Conservation (phyloP, 2,329 filamentous ascomycete species). For the Tolypocladium pustulatum region DNA sequence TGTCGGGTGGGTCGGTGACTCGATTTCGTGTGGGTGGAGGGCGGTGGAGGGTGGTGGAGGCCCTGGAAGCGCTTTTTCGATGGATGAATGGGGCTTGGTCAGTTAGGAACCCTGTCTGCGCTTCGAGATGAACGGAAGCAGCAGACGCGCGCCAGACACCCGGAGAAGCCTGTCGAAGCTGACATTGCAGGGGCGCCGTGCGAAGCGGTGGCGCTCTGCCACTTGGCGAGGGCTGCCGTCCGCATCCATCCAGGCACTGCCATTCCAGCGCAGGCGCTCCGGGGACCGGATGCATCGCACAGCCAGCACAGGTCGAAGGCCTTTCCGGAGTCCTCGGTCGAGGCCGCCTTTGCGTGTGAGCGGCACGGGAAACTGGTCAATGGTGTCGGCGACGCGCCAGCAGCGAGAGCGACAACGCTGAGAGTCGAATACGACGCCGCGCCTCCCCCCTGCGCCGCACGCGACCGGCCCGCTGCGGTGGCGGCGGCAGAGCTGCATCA, state of each 20-base stretch:
- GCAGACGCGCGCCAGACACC: neutral
- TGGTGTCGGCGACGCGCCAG: neutral
- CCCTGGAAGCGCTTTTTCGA: neutral
- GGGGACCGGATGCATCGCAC: neutral
- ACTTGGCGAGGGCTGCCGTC: neutral
- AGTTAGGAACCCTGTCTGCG: neutral
- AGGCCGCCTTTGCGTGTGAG: neutral
- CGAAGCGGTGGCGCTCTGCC: neutral
- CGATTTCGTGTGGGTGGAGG: neutral
- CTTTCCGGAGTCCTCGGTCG: neutral
- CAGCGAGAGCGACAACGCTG: neutral
- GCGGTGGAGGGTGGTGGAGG: neutral
- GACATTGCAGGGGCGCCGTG: neutral
- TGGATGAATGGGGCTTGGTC: neutral
- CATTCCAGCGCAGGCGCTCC: neutral
- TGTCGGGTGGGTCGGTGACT: conserved; percentile 1
- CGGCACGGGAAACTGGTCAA: neutral
- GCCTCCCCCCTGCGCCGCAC: neutral
- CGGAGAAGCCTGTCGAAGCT: neutral
- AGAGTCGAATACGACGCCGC: neutral
- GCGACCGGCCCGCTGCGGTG: neutral
- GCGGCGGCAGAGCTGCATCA: neutral
- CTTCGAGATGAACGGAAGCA: conserved; percentile 1
- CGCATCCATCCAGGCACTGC: neutral
- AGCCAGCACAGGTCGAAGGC: neutral